Conservation (phyloP, 371 early-diverging fungal genomes). For the Coemansia sp. region DNA sequence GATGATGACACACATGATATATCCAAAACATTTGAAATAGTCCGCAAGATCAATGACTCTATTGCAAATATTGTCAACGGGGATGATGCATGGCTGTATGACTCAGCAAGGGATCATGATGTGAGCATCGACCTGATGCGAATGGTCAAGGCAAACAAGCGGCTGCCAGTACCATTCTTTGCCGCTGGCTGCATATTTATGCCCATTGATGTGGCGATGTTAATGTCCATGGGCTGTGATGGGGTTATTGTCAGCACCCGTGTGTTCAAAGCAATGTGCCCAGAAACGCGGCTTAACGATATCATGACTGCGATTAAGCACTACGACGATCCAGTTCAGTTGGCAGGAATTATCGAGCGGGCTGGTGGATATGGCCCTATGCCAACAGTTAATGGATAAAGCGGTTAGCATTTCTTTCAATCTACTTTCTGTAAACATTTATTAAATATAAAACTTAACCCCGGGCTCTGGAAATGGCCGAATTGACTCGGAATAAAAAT, state of each 20-base stretch:
- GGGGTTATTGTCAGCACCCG: slow-evolving; percentile 87
- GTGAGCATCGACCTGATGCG: slow-evolving; percentile 63
- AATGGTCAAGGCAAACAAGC: slow-evolving; percentile 79
- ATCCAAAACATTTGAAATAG: slow-evolving; percentile 50
- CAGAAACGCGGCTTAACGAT: slow-evolving; percentile 95
- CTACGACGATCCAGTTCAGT: neutral
- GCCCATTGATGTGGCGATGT: slow-evolving; percentile 95
- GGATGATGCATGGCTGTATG: neutral
- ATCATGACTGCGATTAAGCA: neutral
- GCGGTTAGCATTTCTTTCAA: neutral
- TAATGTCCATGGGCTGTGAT: slow-evolving; percentile 97
- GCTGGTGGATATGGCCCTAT: slow-evolving; percentile 2
- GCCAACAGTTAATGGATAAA: too few relatives aligned
- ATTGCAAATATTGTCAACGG: neutral
- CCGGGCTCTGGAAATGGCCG: too few relatives aligned
- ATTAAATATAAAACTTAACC: neutral
- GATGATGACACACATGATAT: slow-evolving; percentile 84
- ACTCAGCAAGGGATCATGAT: neutral
- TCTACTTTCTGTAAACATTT: neutral
- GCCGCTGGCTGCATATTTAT: slow-evolving; percentile 96
- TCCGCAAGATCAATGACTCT: neutral
- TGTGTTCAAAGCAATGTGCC: slow-evolving; percentile 77
- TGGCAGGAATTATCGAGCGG: neutral
- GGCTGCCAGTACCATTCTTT: slow-evolving; percentile 95
- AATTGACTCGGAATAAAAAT: too few relatives aligned